Percentiles rank a stretch among this genome's conserved stretches.
These are phyloP conservation scores for Asterophora lycoperdoides DNA, from an alignment of 768 basidiomycete genomes.

Conservation along the genomic window DNA sequence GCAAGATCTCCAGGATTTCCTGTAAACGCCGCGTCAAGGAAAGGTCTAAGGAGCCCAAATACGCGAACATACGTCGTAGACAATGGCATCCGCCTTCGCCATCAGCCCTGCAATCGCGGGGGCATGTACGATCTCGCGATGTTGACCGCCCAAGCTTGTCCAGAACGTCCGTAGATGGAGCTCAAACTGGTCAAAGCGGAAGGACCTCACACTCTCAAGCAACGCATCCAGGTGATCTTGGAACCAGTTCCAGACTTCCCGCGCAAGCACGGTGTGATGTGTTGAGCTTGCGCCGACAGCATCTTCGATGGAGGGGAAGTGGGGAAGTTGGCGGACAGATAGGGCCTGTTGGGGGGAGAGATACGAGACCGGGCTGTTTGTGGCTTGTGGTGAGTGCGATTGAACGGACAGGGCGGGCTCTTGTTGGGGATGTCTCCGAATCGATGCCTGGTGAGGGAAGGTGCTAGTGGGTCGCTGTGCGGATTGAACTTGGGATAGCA, in stretches of 20 bases:
- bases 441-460: constrained; percentile 69
- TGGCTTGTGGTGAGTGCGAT: constrained; percentile 50
- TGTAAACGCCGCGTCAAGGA: constrained; percentile 25
- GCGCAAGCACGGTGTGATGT: constrained; percentile 76
- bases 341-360: constrained; percentile 47
- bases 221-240: constrained; percentile 85
- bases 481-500: constrained; percentile 75
- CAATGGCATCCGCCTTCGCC: constrained; percentile 85
- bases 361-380: constrained; percentile 42
- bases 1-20: constrained; percentile 85
- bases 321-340: constrained; percentile 72
- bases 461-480: constrained; percentile 54
- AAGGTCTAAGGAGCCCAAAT: constrained; percentile 4
- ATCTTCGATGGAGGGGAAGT: constrained; percentile 85
- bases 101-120: constrained; percentile 85
- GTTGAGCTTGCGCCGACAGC: constrained; percentile 71
- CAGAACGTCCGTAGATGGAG: constrained; percentile 84
- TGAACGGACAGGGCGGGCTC: constrained; percentile 52
- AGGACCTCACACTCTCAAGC: constrained; percentile 69
- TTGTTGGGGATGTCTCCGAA: constrained; percentile 66
- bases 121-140: constrained; percentile 86
- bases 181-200: constrained; percentile 88
- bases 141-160: constrained; percentile 65
- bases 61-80: constrained; percentile 74
- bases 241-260: constrained; percentile 91